phyloP scores from a whole-genome alignment of 495 filamentous ascomycete genomes.

The Chaetomium tenue region DNA sequence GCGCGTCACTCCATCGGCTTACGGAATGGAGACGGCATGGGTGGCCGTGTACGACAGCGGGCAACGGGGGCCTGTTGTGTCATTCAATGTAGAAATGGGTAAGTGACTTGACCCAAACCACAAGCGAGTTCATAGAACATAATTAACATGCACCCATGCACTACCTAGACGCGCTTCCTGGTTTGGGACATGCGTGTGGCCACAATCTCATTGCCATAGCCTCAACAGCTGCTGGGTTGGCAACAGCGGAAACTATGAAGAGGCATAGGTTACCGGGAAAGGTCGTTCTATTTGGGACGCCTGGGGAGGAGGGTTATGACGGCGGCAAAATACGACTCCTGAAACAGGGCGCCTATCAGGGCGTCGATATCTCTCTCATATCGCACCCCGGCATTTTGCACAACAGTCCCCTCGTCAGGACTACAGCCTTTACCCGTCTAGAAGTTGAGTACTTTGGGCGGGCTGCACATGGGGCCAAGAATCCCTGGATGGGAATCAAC shows the following conservation, averaged over 20 bases:
- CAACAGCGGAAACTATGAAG: slow-evolving; percentile 52
- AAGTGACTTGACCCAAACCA: slow-evolving; percentile 9
- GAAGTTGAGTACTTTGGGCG: slow-evolving; percentile 53
- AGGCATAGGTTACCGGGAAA: slow-evolving; percentile 53
- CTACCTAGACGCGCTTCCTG: slow-evolving; percentile 52
- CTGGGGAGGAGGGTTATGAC: slow-evolving; percentile 63
- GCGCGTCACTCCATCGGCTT: slow-evolving; percentile 55
- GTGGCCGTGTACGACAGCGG: slow-evolving; percentile 54
- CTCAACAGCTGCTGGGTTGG: slow-evolving; percentile 59
- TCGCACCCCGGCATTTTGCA: slow-evolving; percentile 53
- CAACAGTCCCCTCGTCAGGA: slow-evolving; percentile 48
- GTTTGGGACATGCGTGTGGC: slow-evolving; percentile 65
- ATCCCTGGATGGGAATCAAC: slow-evolving; percentile 63
- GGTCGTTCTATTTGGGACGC: slow-evolving; percentile 64
- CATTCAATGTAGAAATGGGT: slow-evolving; percentile 61
- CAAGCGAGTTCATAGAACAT: background rate
- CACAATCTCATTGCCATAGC: slow-evolving; percentile 68
- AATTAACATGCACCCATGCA: background rate
- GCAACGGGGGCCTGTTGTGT: slow-evolving; percentile 49
- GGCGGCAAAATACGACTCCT: slow-evolving; percentile 68
- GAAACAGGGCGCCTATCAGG: slow-evolving; percentile 60
- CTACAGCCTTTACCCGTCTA: slow-evolving; percentile 49
- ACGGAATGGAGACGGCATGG: slow-evolving; percentile 57
- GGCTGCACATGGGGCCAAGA: slow-evolving; percentile 58
- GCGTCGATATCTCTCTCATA: slow-evolving; percentile 65